These are phyloP conservation scores for Tremella yokohamensis DNA, from an alignment of 768 basidiomycete species.

Conservation along the genomic window DNA sequence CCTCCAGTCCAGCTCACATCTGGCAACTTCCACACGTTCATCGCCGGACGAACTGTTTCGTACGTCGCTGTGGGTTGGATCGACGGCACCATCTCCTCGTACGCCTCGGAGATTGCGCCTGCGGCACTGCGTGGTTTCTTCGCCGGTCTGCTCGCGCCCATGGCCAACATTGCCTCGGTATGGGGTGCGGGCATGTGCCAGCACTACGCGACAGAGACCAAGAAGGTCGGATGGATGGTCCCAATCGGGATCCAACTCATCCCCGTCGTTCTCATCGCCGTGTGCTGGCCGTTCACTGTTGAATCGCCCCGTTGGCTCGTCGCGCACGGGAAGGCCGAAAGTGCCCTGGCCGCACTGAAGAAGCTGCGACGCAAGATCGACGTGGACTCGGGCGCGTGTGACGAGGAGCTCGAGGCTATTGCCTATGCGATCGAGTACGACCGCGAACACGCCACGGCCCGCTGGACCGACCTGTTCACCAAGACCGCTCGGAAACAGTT, in stretches of 20 bases:
- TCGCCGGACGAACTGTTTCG: conserved; percentile 17
- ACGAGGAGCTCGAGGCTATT: conserved; percentile 21
- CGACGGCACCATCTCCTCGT: conserved; percentile 23
- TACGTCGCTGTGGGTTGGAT: conserved; percentile 23
- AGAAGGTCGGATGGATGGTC: conserved; percentile 20
- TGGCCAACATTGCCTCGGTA: conserved; percentile 7
- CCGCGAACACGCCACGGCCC: conserved; percentile 4
- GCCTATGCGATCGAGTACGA: conserved; percentile 14
- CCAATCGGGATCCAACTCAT: conserved; percentile 42
- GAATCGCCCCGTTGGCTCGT: conserved; percentile 51
- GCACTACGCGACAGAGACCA: conserved; percentile 18
- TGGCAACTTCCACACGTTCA: conserved; percentile 13
- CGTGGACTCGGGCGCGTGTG: conserved; percentile 10
- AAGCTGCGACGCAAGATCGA: conserved; percentile 18
- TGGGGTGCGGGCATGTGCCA: conserved; percentile 23
- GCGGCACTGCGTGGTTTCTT: conserved; percentile 23
- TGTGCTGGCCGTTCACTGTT: conserved; percentile 10
- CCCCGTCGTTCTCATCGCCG: conserved; percentile 21
- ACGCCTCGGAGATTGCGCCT: conserved; percentile 26
- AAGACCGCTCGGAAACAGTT: conserved; percentile 5
- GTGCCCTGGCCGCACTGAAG: conserved; percentile 16
- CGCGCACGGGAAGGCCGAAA: conserved; percentile 35
- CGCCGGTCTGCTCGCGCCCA: conserved; percentile 16
- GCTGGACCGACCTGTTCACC: conserved; percentile 22
- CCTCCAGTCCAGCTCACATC: conserved; percentile 15